Conservation (phyloP, 805 yeast species). For the Dipodascopsis uninucleata region DNA sequence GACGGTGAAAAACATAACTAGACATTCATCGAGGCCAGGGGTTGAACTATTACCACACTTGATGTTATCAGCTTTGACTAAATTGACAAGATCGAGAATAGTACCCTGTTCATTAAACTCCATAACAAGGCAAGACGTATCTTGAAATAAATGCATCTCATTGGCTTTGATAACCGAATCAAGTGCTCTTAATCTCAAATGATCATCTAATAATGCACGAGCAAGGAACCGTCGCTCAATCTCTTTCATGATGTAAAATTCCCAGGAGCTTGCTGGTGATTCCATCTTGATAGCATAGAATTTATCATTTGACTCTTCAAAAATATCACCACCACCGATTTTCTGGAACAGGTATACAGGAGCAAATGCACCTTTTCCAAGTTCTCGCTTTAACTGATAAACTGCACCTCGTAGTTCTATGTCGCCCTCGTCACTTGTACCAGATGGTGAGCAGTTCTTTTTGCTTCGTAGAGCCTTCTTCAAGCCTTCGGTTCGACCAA, state of each 20-base stretch:
- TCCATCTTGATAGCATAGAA: slow-evolving; percentile 70
- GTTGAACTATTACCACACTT: slow-evolving; percentile 13
- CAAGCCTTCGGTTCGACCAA: slow-evolving; percentile 20
- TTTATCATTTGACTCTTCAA: slow-evolving; percentile 42
- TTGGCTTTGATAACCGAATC: slow-evolving; percentile 49
- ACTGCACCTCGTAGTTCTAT: slow-evolving; percentile 36
- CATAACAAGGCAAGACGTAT: slow-evolving; percentile 65
- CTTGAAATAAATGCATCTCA: slow-evolving; percentile 52
- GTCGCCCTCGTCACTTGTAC: slow-evolving; percentile 6
- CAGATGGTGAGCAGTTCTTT: not conserved
- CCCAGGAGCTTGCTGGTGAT: slow-evolving; percentile 72
- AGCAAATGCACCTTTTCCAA: slow-evolving; percentile 83
- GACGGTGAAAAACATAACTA: slow-evolving; percentile 59
- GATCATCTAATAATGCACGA: slow-evolving; percentile 6
- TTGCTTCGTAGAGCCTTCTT: slow-evolving; percentile 7
- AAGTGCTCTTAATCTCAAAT: slow-evolving; percentile 27
- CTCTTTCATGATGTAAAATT: slow-evolving; percentile 65
- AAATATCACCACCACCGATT: not conserved
- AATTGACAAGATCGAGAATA: slow-evolving; percentile 61
- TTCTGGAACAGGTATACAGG: slow-evolving; percentile 60
- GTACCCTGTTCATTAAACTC: slow-evolving; percentile 72
- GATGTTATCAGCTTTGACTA: slow-evolving; percentile 36
- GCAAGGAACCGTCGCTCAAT: slow-evolving; percentile 44
- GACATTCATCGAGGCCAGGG: slow-evolving; percentile 50
- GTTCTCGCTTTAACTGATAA: slow-evolving; percentile 46